phyloP scores from a whole-genome alignment of 1,284 basidiomycete species.

The Fomitiporia mediterranea region DNA sequence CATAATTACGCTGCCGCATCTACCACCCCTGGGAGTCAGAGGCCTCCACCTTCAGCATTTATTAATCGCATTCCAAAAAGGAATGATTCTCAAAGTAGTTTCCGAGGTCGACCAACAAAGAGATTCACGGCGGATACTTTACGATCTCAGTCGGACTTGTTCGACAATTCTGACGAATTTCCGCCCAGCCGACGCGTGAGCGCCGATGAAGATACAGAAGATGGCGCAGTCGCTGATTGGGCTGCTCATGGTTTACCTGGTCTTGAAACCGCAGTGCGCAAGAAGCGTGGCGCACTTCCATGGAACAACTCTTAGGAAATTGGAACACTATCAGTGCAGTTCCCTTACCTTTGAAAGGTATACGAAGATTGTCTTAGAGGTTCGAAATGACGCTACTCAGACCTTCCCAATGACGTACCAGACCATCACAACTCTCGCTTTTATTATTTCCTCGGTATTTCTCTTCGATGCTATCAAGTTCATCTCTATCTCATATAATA shows the following conservation, averaged over 20 bases:
- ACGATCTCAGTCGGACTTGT: background rate
- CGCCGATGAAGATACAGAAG: constrained; percentile 13
- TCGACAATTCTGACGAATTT: background rate
- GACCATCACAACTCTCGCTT: too few species aligned
- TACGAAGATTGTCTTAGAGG: too few species aligned
- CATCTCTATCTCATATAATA: too few species aligned
- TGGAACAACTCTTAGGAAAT: too few species aligned
- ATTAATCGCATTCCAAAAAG: background rate
- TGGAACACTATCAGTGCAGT: too few species aligned
- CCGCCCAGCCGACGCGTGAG: constrained; percentile 6
- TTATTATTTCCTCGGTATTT: too few species aligned
- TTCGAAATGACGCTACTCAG: too few species aligned
- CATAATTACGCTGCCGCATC: constrained; percentile 23
- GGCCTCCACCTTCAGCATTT: background rate
- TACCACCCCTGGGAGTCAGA: background rate
- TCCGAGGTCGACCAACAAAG: background rate
- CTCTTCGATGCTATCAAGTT: too few species aligned
- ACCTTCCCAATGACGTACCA: too few species aligned
- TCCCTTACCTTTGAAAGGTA: too few species aligned
- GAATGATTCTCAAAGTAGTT: background rate
- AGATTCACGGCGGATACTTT: too few species aligned
- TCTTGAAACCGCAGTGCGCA: constrained; percentile 10
- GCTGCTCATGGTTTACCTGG: constrained; percentile 13
- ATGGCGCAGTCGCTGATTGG: constrained; percentile 10
- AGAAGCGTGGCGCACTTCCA: constrained; percentile 17